Percentiles rank a stretch among this genome's conserved stretches.
phyloP scores from a whole-genome alignment of 805 yeast species.

The Candida silvatica region DNA sequence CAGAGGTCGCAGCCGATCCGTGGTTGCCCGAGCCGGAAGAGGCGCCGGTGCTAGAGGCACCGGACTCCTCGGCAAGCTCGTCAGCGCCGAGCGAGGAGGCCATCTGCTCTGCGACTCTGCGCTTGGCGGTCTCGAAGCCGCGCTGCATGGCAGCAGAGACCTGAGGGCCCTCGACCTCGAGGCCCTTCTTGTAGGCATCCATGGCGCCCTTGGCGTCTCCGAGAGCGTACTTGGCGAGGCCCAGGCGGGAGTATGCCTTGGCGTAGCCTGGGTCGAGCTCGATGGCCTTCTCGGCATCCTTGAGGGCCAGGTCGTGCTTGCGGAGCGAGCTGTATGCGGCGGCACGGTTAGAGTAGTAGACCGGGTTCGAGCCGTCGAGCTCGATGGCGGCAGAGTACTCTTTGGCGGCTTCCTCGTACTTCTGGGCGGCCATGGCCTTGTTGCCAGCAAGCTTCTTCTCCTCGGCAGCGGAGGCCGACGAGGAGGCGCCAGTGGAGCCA shows the following conservation, averaged over 20 bases:
- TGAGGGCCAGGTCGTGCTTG: constrained; percentile 68
- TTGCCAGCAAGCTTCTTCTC: constrained; percentile 80
- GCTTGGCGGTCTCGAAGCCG: constrained; percentile 91
- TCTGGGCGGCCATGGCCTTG: constrained; percentile 72
- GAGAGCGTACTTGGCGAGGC: constrained; percentile 87
- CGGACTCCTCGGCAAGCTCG: constrained; percentile 15
- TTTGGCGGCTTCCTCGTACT: constrained; percentile 62
- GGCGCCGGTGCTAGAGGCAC: constrained; percentile 18
- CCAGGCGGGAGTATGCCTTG: constrained; percentile 92
- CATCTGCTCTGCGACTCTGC: constrained; percentile 72
- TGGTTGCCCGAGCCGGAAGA: constrained; percentile 5
- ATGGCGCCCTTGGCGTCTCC: constrained; percentile 88
- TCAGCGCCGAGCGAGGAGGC: constrained; percentile 29
- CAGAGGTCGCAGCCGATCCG: constrained; percentile 12
- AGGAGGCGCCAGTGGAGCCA: constrained; percentile 28
- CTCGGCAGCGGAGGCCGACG: constrained; percentile 56
- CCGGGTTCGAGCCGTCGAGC: constrained; percentile 63
- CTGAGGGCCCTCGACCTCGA: constrained; percentile 77
- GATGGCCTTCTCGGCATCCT: constrained; percentile 79
- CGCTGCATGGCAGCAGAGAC: constrained; percentile 86
- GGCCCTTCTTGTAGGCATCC: constrained; percentile 83
- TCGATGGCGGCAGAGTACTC: constrained; percentile 77
- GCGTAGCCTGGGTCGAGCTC: constrained; percentile 71
- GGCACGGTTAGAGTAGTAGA: constrained; percentile 89
- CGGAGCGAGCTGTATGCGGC: constrained; percentile 85